phyloP scores from a whole-genome alignment of 2,329 filamentous ascomycete species.

The Aciculosporium take region DNA sequence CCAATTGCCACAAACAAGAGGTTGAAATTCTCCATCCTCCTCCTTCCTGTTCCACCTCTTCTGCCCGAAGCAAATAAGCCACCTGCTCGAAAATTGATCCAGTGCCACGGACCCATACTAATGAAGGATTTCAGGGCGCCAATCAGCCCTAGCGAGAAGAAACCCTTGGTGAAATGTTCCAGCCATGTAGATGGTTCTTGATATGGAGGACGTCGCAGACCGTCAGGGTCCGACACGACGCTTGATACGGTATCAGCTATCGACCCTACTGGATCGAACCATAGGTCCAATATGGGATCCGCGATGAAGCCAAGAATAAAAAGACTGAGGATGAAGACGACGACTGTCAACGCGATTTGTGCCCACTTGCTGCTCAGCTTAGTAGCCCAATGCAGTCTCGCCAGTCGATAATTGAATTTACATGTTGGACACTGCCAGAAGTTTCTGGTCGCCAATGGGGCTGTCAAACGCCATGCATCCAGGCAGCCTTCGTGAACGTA shows the following conservation, averaged over 20 bases:
- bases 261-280: constrained; percentile 61
- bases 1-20: constrained; percentile 70
- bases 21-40: constrained; percentile 64
- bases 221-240: constrained; percentile 27
- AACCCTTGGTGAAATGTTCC: constrained; percentile 76
- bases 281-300: constrained; percentile 81
- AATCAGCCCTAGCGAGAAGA: constrained; percentile 77
- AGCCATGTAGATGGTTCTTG: constrained; percentile 50
- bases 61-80: constrained; percentile 38
- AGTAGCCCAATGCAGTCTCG: constrained; percentile 60
- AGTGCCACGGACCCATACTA: constrained; percentile 59
- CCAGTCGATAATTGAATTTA: constrained; percentile 65
- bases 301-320: constrained; percentile 84
- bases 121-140: constrained; percentile 73
- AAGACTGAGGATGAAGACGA: constrained; percentile 56
- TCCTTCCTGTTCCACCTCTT: constrained; percentile 53
- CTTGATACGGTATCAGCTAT: constrained; percentile 37
- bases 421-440: constrained; percentile 86
- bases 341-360: constrained; percentile 55
- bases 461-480: constrained; percentile 63
- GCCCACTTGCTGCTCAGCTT: constrained; percentile 52
- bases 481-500: constrained; percentile 92
- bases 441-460: constrained; percentile 50
- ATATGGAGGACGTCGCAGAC: constrained; percentile 22
- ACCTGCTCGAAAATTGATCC: constrained; percentile 56